A percentile compares a stretch with the other conserved stretches of the same genome.
Evolutionary conservation across 2,329 filamentous ascomycete species (phyloP).

Genomic region (Colletotrichum lindemuthianum): DNA sequence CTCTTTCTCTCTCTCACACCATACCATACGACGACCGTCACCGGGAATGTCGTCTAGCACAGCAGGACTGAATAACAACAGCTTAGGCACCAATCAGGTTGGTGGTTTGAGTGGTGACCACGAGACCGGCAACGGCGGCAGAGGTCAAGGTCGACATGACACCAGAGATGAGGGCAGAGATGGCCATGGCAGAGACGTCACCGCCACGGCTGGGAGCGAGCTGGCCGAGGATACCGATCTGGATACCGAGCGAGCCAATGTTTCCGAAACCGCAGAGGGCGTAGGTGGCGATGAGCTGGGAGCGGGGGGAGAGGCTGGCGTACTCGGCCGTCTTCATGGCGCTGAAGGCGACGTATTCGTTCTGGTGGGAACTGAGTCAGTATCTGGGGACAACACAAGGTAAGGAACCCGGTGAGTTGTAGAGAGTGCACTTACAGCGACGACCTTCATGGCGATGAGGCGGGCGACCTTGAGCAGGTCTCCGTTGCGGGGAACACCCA

Average conservation of each 20-base stretch:
- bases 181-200: constrained; percentile 78
- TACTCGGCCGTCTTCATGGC: constrained; percentile 64
- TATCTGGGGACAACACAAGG: constrained; percentile 39
- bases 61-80: background rate
- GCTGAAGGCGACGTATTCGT: constrained; percentile 82
- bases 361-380: constrained; percentile 51
- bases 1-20: background rate
- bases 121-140: constrained; percentile 80
- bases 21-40: background rate
- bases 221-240: constrained; percentile 88
- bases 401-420: background rate
- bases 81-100: background rate
- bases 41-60: background rate
- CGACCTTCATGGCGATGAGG: constrained; percentile 86
- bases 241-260: constrained; percentile 86
- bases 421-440: constrained; percentile 63
- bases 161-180: constrained; percentile 82
- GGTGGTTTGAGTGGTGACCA: constrained; percentile 65
- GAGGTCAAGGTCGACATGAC: constrained; percentile 82
- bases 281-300: constrained; percentile 85
- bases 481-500: constrained; percentile 76
- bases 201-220: constrained; percentile 78
- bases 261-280: constrained; percentile 87
- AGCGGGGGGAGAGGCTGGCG: constrained; percentile 71
- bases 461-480: constrained; percentile 78